These are phyloP conservation scores for Dictyostelium firmibasis DNA, from an alignment of 78 protist genomes.

Conservation along the genomic window DNA sequence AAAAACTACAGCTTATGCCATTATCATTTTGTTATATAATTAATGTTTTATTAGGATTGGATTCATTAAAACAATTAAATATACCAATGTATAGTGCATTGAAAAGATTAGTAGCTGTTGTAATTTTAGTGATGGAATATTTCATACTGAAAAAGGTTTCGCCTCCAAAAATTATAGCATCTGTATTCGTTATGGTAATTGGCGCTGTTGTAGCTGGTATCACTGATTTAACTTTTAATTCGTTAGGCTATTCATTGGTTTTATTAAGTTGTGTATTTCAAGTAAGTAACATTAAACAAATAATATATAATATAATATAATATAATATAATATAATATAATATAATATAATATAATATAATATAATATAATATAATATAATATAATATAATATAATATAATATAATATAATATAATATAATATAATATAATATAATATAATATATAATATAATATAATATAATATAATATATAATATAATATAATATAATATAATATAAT, in stretches of 20 bases:
- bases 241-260: constrained; percentile 35
- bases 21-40: constrained; percentile 65
- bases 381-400: too few relatives aligned
- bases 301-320: background rate
- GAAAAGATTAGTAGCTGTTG: constrained; percentile 53
- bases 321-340: too few relatives aligned
- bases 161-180: constrained; percentile 24
- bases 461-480: too few relatives aligned
- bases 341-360: too few relatives aligned
- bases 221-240: constrained; percentile 45
- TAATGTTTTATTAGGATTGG: constrained; percentile 62
- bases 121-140: constrained; percentile 59
- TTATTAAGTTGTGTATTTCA: constrained; percentile 62
- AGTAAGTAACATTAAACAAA: too few relatives aligned
- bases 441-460: too few relatives aligned
- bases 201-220: constrained; percentile 64
- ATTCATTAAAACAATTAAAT: constrained; percentile 30
- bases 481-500: too few relatives aligned
- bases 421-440: too few relatives aligned
- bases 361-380: too few relatives aligned
- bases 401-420: too few relatives aligned
- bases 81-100: constrained; percentile 79
- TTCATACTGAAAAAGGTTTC: constrained; percentile 42
- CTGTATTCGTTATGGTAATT: constrained; percentile 55
- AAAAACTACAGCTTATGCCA: constrained; percentile 31